Percentiles rank a stretch among this genome's conserved stretches.
Evolutionary conservation across 176 grass and related monocot genomes (phyloP).

Genomic region (Coix lacrymajobi): DNA sequence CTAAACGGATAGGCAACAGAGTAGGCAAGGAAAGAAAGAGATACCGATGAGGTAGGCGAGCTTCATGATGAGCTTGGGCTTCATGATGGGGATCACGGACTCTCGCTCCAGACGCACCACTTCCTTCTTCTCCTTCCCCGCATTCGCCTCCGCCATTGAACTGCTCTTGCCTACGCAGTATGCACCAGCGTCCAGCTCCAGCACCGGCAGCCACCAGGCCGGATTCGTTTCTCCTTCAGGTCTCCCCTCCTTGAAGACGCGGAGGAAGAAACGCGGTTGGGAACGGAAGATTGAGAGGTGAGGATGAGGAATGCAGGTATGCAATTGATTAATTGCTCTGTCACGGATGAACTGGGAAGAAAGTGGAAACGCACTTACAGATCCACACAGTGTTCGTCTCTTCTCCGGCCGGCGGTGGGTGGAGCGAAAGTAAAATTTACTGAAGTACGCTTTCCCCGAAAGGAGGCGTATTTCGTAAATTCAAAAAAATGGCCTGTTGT

Average conservation of each 20-base stretch:
- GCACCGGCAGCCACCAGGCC: background rate
- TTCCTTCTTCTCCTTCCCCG: slow-evolving; percentile 47
- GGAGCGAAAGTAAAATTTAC: accelerated
- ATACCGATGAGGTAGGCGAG: slow-evolving; percentile 93
- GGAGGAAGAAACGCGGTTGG: background rate
- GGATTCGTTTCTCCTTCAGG: background rate
- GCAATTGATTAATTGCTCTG: slow-evolving; percentile 15
- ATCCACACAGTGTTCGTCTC: slow-evolving; percentile 15
- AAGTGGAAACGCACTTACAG: slow-evolving; percentile 43
- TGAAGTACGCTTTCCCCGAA: background rate
- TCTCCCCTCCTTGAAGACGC: background rate
- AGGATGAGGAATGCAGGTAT: background rate
- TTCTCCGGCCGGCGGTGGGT: background rate
- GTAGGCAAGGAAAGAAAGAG: background rate
- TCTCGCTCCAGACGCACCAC: slow-evolving; percentile 79
- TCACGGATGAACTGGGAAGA: background rate
- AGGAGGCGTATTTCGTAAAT: background rate
- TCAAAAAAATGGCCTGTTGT: background rate
- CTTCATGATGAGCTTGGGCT: slow-evolving; percentile 92
- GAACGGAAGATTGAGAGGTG: background rate
- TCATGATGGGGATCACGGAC: slow-evolving; percentile 85
- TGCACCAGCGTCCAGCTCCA: background rate
- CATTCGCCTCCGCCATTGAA: slow-evolving; percentile 26
- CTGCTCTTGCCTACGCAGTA: background rate
- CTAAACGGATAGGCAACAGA: background rate